Evolutionary conservation across 345 rosid species (phyloP), one percentile per base, ranked within the genome.

Genomic region (Moricandia moricandioides): DNA sequence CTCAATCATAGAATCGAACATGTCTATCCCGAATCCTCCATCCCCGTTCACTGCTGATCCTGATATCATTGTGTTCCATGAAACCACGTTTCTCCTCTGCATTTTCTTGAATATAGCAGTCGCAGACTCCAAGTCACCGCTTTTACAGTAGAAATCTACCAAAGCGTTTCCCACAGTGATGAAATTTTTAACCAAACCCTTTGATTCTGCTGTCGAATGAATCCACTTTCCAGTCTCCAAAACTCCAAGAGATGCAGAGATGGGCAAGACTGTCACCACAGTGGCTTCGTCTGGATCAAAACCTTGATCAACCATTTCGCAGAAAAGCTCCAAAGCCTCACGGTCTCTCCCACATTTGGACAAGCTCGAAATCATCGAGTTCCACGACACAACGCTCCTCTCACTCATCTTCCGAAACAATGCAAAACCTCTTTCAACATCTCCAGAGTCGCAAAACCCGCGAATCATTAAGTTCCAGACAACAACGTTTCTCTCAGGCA

Each of bases 31-130:
- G 4, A 76, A 66, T 51, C 86, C 80, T 29, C 88, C 91, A 56
- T 74, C 85, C 30, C 96, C 91, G 30, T 85, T 81, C 8, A 82
- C 80, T 0, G 93, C 96, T 64, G 87, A 68, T 21, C 91, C 91
- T 0, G 89, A 85, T 29, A 88, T 88, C 89, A 90, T 83, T 5
- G 81, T 64, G 71, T 90, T 90, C 93, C 93, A 90, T 0, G 91
- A 85, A 69, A 87, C 79, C 26, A 85, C 82, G 40, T 80, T 83
- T 79, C 84, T 90, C 61, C 9, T 30, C 60, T 78, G 78, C 87
- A 90, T 90, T 14, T 80, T 54, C 6, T 43, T 75, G 35, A 88
- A 90, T 45, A 87, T 6, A 12, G 16, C 21, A 10, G 39, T 78
- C 16, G 93, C 89, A 40, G 80, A 67, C 34, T 85, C 91, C 71